Conservation (phyloP, 2,329 filamentous ascomycete genomes). For the Penicillium sp. region DNA sequence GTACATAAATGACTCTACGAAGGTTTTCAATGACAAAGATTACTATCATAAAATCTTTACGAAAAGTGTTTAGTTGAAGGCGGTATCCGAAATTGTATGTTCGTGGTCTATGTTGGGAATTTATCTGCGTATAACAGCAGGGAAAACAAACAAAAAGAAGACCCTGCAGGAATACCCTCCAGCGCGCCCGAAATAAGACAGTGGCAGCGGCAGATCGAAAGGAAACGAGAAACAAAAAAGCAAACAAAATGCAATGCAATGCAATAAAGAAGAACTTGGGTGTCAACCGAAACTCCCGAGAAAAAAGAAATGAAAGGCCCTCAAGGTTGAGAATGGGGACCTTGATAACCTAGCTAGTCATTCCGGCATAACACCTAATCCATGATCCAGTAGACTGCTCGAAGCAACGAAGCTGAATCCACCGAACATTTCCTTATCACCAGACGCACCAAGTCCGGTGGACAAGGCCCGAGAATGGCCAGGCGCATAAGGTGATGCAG, state of each 20-base stretch:
- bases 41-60: too few species aligned
- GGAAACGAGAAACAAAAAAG: background rate
- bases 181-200: background rate
- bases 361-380: slow-evolving; percentile 29
- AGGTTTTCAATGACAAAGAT: background rate
- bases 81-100: background rate
- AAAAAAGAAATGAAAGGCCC: background rate
- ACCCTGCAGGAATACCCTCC: background rate
- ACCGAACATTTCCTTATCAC: slow-evolving; percentile 46
- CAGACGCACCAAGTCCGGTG: slow-evolving; percentile 13
- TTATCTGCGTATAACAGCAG: background rate
- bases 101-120: background rate
- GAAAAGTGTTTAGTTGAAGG: background rate
- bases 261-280: background rate
- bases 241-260: background rate
- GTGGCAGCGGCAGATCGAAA: background rate
- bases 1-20: slow-evolving; percentile 2
- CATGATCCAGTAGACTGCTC: slow-evolving; percentile 48
- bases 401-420: slow-evolving; percentile 53
- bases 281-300: background rate
- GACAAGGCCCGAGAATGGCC: slow-evolving; percentile 21
- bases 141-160: background rate
- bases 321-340: background rate
- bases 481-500: slow-evolving; percentile 12
- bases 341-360: slow-evolving; percentile 13